Conservation (phyloP, 176 grass and related monocot genomes). For the Elymus sibiricus region DNA sequence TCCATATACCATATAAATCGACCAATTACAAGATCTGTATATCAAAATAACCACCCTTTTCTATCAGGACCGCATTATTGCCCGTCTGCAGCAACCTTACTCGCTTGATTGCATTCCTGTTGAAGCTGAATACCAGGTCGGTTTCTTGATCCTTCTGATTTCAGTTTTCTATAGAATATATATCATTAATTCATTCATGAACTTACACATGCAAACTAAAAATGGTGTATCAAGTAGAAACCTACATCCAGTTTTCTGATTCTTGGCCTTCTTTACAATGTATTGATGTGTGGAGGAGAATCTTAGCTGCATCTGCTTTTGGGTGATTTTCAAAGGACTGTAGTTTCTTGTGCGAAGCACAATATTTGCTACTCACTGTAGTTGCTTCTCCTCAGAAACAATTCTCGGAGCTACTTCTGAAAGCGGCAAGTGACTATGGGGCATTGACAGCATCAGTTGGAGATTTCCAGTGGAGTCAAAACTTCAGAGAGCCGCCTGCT, state of each 20-base stretch:
- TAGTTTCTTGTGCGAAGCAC: background rate
- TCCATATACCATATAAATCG: background rate
- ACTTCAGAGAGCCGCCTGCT: slow-evolving; percentile 92
- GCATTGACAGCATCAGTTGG: slow-evolving; percentile 81
- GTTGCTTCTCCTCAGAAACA: slow-evolving; percentile 63
- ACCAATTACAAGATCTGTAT: background rate
- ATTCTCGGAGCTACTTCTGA: slow-evolving; percentile 96
- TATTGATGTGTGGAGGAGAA: background rate
- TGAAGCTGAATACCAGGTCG: slow-evolving; percentile 98
- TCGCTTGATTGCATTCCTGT: slow-evolving; percentile 99
- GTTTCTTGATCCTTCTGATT: background rate
- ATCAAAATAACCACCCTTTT: slow-evolving; percentile 25
- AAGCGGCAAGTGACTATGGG: slow-evolving; percentile 94
- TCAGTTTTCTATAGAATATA: background rate
- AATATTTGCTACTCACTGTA: background rate
- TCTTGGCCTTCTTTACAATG: background rate
- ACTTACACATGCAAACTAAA: background rate
- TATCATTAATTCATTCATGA: background rate
- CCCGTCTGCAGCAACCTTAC: slow-evolving; percentile 94
- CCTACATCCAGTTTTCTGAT: background rate
- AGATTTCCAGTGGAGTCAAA: slow-evolving; percentile 99
- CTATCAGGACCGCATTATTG: slow-evolving; percentile 94
- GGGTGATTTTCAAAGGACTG: background rate
- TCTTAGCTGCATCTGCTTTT: background rate
- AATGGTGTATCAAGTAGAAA: background rate